Evolutionary conservation across 345 rosid species (phyloP).

Genomic region (Kernera saxatilis): DNA sequence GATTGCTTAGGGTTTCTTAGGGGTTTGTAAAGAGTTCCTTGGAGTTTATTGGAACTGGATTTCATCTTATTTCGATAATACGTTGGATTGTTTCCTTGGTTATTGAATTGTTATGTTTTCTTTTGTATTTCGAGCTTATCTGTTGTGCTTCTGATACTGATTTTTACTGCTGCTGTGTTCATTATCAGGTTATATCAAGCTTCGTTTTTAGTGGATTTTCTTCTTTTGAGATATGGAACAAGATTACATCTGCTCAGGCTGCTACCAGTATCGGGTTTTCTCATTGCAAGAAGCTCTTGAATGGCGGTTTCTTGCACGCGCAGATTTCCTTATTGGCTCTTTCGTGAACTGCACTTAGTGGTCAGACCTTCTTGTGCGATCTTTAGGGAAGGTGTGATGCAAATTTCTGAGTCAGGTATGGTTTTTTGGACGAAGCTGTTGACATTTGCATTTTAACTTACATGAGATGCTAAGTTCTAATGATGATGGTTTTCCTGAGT

Average conservation of each 20-base stretch:
- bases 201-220: slow-evolving; percentile 43
- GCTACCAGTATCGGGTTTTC: slow-evolving; percentile 51
- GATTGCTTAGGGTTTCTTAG: neutral
- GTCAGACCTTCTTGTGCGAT: slow-evolving; percentile 33
- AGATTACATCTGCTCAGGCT: slow-evolving; percentile 51
- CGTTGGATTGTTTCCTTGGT: neutral
- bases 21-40: neutral
- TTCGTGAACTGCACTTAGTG: slow-evolving; percentile 91
- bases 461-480: neutral
- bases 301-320: slow-evolving; percentile 68
- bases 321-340: slow-evolving; percentile 72
- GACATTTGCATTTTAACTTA: neutral
- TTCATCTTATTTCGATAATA: neutral
- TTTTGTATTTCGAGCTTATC: neutral
- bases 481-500: neutral
- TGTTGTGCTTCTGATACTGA: neutral
- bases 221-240: slow-evolving; percentile 64
- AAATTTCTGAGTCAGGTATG: slow-evolving; percentile 54
- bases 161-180: slow-evolving; percentile 5
- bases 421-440: slow-evolving; percentile 39
- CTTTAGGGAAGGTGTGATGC: slow-evolving; percentile 56
- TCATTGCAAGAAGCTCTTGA: slow-evolving; percentile 84
- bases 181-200: slow-evolving; percentile 45
- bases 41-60: neutral
- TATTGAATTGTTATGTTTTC: neutral